phyloP scores from a whole-genome alignment of 805 yeast species.

The Aciculoconidium aculeatum region DNA sequence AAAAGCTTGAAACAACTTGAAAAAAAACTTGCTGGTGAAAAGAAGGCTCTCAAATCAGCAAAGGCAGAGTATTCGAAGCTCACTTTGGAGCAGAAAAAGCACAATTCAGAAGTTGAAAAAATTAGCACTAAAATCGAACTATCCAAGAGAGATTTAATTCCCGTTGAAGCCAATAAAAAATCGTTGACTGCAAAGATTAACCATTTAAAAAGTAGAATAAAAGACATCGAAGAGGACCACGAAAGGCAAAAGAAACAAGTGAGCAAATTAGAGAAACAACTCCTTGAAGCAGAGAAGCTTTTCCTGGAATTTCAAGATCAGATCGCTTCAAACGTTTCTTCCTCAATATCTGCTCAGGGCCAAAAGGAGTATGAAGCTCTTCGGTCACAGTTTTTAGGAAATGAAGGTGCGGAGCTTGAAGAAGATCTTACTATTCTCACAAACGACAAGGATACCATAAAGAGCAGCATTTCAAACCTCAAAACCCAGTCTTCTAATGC shows the following conservation, averaged over 20 bases:
- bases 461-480: constrained; percentile 18
- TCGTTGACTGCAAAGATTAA: constrained; percentile 42
- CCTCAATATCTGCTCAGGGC: constrained; percentile 31
- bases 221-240: constrained; percentile 47
- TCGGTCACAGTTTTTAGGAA: constrained; percentile 49
- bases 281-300: constrained; percentile 35
- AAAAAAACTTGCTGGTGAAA: constrained; percentile 19
- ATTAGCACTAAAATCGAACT: constrained; percentile 38
- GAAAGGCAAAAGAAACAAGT: constrained; percentile 44
- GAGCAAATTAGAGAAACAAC: constrained; percentile 38
- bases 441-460: constrained; percentile 41
- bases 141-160: constrained; percentile 48
- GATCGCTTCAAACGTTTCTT: constrained; percentile 13
- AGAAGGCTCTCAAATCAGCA: constrained; percentile 20
- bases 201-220: constrained; percentile 42
- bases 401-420: constrained; percentile 53
- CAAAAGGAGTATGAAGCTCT: constrained; percentile 52
- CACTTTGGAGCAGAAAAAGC: constrained; percentile 35
- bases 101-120: constrained; percentile 31
- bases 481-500: constrained; percentile 30
- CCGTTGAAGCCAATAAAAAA: constrained; percentile 52
- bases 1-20: constrained; percentile 31
- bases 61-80: constrained; percentile 43
- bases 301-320: constrained; percentile 26
- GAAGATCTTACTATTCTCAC: constrained; percentile 38